These are phyloP conservation scores for Candida vartiovaarae DNA, from an alignment of 805 yeast species.

Conservation along the genomic window DNA sequence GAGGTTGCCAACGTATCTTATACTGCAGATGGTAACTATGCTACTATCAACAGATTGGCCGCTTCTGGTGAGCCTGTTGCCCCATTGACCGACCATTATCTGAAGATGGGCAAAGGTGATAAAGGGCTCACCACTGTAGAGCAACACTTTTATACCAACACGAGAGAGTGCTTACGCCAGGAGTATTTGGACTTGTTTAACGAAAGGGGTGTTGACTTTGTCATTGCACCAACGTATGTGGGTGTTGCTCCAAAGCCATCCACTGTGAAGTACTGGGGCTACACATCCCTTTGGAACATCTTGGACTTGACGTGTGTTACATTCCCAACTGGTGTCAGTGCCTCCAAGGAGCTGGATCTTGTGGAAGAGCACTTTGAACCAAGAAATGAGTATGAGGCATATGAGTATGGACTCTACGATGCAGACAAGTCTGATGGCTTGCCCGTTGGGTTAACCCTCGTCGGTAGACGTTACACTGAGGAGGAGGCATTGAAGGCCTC, in stretches of 20 bases:
- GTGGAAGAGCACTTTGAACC: constrained; percentile 28
- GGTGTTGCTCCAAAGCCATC: constrained; percentile 68
- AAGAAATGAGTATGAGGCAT: constrained; percentile 28
- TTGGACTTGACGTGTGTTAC: constrained; percentile 64
- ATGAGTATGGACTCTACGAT: constrained; percentile 18
- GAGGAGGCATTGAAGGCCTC: constrained; percentile 42
- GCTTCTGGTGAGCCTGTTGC: constrained; percentile 65
- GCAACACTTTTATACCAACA: constrained; percentile 45
- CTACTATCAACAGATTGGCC: constrained; percentile 42
- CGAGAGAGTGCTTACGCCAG: constrained; percentile 53
- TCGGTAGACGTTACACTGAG: constrained; percentile 44
- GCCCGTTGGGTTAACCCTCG: constrained; percentile 44
- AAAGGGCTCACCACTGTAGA: constrained; percentile 39
- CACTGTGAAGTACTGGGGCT: constrained; percentile 69
- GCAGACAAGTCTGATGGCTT: constrained; percentile 48
- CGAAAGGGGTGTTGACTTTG: constrained; percentile 52
- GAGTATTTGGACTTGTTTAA: constrained; percentile 49
- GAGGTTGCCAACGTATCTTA: constrained; percentile 52
- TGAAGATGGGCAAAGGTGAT: constrained; percentile 54
- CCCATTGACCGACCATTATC: constrained; percentile 56
- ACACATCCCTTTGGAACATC: constrained; percentile 67
- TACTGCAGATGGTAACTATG: constrained; percentile 60
- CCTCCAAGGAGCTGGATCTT: constrained; percentile 38
- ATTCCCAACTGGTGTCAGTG: constrained; percentile 39
- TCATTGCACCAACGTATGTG: constrained; percentile 60